Evolutionary conservation across 129 eudicot genomes (phyloP), one percentile per base, ranked within the genome.

Genomic region (Dittrichia graveolens): DNA sequence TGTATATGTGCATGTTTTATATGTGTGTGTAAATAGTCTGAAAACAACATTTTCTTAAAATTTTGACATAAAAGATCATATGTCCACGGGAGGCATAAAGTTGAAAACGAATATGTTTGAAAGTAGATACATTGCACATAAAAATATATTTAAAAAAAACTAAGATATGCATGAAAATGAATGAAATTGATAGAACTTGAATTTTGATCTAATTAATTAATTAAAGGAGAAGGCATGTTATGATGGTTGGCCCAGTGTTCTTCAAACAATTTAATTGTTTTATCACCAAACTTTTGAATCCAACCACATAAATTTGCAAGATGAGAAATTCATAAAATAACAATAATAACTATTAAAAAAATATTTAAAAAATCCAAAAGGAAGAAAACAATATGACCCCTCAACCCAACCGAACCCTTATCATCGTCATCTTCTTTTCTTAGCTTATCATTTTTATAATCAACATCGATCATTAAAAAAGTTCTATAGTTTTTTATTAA

Each of bases 211-310:
- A 24, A 24, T 24, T 24, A 24, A 24, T 24, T 63, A 43, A 78
- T 70, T 61, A 45, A 71, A 71, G 69, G 35, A 44, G 67, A 64
- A 69, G 72, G 81, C n/a, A n/a, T 73, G 63, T 58, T 60, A 77
- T 80, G 80, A 84, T 78, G 70, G 87, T 75, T 79, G 86, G 87
- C 72, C 85, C 79, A 55, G 62, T 75, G 64, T 76, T 68, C 49
- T 79, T 66, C 59, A 60, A 34, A 80, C 80, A 76, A 75, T 85
- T 81, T 78, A 82, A 78, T 71, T 74, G 82, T 86, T 75, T 82
- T 85, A 85, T 85, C 84, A 65, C 79, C 86, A 61, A 72, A 79
- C 84, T 75, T 73, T 72, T 13, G 13, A 69, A 82, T 72, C 69
- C 86, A 76, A 72, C 90, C 90, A 82, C 90, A 82, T 67, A 75